Evolutionary conservation across 768 basidiomycete species (phyloP).

Genomic region (Boletus insuetus): DNA sequence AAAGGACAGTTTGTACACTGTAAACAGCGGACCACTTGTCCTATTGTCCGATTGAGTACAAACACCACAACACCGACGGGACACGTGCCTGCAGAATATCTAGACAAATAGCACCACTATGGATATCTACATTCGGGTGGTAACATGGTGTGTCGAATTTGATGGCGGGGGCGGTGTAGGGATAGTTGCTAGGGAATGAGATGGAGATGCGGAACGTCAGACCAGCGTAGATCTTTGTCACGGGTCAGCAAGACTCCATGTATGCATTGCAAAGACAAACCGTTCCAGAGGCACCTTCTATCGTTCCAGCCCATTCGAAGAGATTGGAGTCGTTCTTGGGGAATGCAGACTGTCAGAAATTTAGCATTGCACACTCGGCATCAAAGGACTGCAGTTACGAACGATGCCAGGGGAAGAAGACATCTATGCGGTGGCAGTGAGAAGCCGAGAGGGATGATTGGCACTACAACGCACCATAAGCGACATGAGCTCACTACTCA

Average conservation of each 20-base stretch:
- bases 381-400: conserved; percentile 26
- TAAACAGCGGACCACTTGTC: conserved; percentile 95
- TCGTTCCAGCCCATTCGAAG: conserved; percentile 88
- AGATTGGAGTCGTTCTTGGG: conserved; percentile 84
- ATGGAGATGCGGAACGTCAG: conserved; percentile 82
- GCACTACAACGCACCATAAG: conserved; percentile 63
- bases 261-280: conserved; percentile 23
- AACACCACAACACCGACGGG: background rate
- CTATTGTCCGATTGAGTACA: conserved; percentile 35
- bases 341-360: conserved; percentile 68
- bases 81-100: conserved; percentile 77
- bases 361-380: background rate
- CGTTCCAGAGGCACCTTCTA: conserved; percentile 77
- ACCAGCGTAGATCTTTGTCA: conserved; percentile 66
- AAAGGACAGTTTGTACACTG: conserved; percentile 84
- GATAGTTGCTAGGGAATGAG: conserved; percentile 84
- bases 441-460: background rate
- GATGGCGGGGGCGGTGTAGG: conserved; percentile 80
- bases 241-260: conserved; percentile 1
- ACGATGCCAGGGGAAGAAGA: conserved; percentile 87
- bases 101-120: conserved; percentile 73
- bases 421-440: conserved; percentile 53
- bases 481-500: conserved; percentile 84
- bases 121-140: conserved; percentile 88
- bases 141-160: conserved; percentile 88